Evolutionary conservation across 192 early-diverging fungal species (phyloP), one percentile per base, ranked within the genome.

Genomic region (Piromyces sp.): DNA sequence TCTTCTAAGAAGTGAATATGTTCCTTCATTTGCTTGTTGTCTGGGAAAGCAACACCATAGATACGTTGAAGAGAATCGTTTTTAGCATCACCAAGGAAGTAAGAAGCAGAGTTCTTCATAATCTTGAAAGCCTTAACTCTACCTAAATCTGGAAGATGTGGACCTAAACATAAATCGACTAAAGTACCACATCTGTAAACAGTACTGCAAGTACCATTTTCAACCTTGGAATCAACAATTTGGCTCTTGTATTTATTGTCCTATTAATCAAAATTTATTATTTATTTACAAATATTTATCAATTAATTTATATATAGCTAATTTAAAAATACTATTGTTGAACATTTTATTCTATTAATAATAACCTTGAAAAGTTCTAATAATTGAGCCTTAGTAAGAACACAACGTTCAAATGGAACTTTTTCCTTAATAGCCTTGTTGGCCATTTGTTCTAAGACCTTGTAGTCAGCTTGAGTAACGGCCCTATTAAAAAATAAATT

Each of bases 1-100:
- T 98, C 97, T 83, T 94, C 96, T 86, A 99, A 85, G 86, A 99
- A 98, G 85, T 94, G 89, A 86, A 96, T 95, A 87, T 96, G 94
- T 88, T 97, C 93, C 81, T 94, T 93, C 95, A 99, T 93, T 87
- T 94, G 92, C 93, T 99, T 98, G 85, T 91, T 93, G 84, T 99
- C 98, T 19, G 98, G 98, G 93, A 99, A 99, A 81, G 97, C 97
- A 81, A 99, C 95, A 81, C 98, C 98, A 87, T 99, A 98, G 80
- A 99, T 89, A 85, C 98, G 95, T 89, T 99, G 98, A 80, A 99
- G 91, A 78, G 97, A 96, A 85, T 98, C 98, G 88, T 98, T 98
- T 82, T 94, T 95, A 81, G 96, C 91, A 85, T 98, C 94, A 83
- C 95, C 98, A 85, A 99, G 88, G 86, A 98, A 99, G 91, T 99